These are phyloP conservation scores for Rhizoclosmatium sp. DNA, from an alignment of 192 early-diverging fungal species.

Conservation along the genomic window DNA sequence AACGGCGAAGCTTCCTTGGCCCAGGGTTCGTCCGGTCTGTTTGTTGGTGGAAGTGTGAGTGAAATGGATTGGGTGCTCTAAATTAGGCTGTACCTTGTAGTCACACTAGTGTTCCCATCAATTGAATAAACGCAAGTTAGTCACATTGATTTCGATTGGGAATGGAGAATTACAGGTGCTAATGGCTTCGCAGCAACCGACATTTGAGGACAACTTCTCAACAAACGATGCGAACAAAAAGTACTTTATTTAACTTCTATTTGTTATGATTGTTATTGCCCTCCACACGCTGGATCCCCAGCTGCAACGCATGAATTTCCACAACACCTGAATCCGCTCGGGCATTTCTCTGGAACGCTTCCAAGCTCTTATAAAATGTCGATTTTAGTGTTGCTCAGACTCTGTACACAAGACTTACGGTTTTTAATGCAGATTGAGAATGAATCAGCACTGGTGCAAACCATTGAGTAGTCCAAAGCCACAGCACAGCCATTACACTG, in stretches of 20 bases:
- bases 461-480: conserved; percentile 1
- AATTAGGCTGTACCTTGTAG: conserved; percentile 11
- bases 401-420: neutral
- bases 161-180: neutral
- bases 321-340: neutral
- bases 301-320: conserved; percentile 19
- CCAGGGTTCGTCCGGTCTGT: conserved; percentile 58
- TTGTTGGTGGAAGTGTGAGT: neutral
- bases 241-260: neutral
- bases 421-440: conserved; percentile 21
- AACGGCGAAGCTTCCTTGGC: conserved; percentile 57
- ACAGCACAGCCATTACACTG: conserved; percentile 29
- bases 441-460: conserved; percentile 13
- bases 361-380: neutral
- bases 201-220: neutral
- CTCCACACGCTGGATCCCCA: neutral
- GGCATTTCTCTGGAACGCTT: conserved; percentile 22
- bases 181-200: neutral
- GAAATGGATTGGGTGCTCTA: neutral
- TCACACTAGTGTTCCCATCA: conserved; percentile 11
- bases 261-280: neutral
- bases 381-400: neutral
- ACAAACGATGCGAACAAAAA: no score
- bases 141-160: neutral
- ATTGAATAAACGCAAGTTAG: neutral